Conservation (phyloP, 108 stramenopile genomes). For the Epithemia pelagica region DNA sequence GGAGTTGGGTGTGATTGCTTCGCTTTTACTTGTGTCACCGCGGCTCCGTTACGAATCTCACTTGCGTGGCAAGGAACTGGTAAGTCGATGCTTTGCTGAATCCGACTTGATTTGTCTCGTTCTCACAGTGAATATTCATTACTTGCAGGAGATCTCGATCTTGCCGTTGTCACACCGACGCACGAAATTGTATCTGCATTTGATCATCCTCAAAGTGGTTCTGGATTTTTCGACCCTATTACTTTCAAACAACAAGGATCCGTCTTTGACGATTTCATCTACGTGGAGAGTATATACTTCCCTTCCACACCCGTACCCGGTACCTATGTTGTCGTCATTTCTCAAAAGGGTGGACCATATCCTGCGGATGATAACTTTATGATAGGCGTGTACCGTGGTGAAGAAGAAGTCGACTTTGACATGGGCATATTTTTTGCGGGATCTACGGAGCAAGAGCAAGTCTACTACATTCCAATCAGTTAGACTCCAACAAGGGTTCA, state of each 20-base stretch:
- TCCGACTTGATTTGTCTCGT: too few species aligned
- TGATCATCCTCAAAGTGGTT: background rate
- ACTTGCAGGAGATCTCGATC: background rate
- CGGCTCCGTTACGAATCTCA: background rate
- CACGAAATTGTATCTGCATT: background rate
- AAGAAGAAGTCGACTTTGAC: background rate
- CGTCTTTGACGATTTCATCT: background rate
- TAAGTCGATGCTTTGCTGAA: too few species aligned
- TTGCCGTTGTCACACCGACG: background rate
- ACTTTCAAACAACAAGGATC: background rate
- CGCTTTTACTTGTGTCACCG: background rate
- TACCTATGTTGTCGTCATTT: background rate
- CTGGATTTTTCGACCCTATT: background rate
- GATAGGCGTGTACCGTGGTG: background rate
- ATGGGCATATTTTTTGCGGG: background rate
- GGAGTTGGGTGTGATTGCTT: background rate
- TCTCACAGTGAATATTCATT: too few species aligned
- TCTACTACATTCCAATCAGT: background rate
- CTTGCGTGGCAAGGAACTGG: background rate
- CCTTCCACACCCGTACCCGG: background rate
- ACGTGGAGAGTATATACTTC: constrained; percentile 1
- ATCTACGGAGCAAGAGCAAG: background rate
- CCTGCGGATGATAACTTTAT: background rate
- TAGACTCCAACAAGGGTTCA: too few species aligned
- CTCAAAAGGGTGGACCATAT: background rate